phyloP scores from a whole-genome alignment of 129 eudicot genomes.

The Arctium lappa region DNA sequence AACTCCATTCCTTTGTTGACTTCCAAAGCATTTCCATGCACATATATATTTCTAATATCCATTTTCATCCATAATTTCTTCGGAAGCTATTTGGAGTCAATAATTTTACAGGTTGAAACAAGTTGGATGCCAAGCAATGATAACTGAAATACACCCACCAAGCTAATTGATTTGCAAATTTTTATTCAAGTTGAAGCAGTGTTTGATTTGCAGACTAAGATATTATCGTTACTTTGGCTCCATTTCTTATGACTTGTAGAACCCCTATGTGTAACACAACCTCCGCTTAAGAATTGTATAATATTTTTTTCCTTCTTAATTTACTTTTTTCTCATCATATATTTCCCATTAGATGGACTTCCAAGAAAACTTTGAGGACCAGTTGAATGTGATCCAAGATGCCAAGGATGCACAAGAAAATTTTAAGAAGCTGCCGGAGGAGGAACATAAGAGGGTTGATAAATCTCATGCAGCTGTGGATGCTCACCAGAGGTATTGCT shows the following conservation, averaged over 20 bases:
- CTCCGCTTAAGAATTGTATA: background rate
- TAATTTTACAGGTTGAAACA: background rate
- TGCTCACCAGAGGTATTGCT: conserved; percentile 41
- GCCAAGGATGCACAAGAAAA: conserved; percentile 44
- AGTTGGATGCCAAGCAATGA: background rate
- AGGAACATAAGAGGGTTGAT: conserved; percentile 39
- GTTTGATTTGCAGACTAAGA: background rate
- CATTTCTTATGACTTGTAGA: background rate
- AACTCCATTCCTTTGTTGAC: too few species aligned
- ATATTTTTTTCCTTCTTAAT: background rate
- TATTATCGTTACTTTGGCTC: background rate
- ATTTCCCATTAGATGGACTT: conserved; percentile 53
- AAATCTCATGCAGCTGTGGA: conserved; percentile 31
- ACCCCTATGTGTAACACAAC: background rate
- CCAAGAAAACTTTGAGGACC: conserved; percentile 67
- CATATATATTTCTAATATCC: too few species aligned
- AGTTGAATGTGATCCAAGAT: conserved; percentile 44
- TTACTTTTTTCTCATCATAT: background rate
- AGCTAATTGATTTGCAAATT: conserved; percentile 4
- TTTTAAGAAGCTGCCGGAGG: conserved; percentile 56
- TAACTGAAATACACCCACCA: background rate
- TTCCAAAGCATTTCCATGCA: too few species aligned
- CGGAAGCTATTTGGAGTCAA: too few species aligned
- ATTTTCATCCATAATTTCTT: too few species aligned
- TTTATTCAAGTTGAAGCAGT: background rate